Conservation (phyloP, 257 asterid species). For the Salvia miltiorrhiza region DNA sequence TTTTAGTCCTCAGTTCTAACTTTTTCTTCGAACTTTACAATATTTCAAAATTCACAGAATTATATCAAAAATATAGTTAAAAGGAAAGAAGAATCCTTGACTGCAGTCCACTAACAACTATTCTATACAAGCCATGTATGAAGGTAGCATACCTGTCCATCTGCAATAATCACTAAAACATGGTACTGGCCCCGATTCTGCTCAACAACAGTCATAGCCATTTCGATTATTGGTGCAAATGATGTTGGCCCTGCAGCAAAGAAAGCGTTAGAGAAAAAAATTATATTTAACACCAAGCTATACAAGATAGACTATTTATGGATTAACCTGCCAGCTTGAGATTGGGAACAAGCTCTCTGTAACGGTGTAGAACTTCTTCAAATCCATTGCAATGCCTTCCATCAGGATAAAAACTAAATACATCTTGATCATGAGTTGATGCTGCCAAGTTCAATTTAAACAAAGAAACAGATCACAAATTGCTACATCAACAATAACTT, state of each 20-base stretch:
- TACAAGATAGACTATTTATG: neutral
- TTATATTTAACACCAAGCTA: conserved; percentile 12
- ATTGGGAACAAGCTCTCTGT: conserved; percentile 69
- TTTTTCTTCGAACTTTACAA: neutral
- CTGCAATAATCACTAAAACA: conserved; percentile 80
- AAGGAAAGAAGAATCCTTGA: neutral
- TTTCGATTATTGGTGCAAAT: conserved; percentile 86
- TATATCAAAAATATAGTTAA: neutral
- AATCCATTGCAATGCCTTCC: conserved; percentile 73
- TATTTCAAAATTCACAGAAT: neutral
- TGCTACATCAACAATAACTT: neutral
- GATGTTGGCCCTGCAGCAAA: conserved; percentile 77
- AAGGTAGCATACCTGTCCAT: conserved; percentile 67
- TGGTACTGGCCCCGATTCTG: conserved; percentile 85
- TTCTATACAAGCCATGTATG: neutral
- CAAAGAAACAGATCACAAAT: neutral
- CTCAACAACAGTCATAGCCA: conserved; percentile 83
- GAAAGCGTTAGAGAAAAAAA: conserved; percentile 7
- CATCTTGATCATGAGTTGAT: conserved; percentile 85
- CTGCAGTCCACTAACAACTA: neutral
- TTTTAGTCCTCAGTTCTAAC: neutral
- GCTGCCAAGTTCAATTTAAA: conserved; percentile 40
- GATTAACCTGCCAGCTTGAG: conserved; percentile 71
- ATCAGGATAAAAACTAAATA: conserved; percentile 77
- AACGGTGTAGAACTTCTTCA: conserved; percentile 72